These are phyloP conservation scores for Starmerella potacharoeniae DNA, from an alignment of 805 yeast species.

Conservation along the genomic window DNA sequence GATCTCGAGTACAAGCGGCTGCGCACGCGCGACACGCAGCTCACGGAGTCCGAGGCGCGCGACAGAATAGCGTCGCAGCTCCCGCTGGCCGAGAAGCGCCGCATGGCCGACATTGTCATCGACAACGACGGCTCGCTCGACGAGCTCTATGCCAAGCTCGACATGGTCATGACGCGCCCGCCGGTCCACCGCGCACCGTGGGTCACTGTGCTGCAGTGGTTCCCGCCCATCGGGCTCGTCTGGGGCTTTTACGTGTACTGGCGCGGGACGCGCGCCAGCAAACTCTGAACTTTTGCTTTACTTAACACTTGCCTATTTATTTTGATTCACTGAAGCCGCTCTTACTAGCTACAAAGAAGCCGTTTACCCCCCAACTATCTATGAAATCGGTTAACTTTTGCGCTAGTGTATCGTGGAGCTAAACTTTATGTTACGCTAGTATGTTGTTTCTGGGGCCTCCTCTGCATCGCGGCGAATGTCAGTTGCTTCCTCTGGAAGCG, in stretches of 20 bases:
- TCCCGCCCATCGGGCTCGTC: conserved; percentile 29
- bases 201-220: conserved; percentile 26
- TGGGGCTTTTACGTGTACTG: conserved; percentile 15
- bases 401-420: too few species aligned
- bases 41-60: conserved; percentile 53
- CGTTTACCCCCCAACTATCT: too few species aligned
- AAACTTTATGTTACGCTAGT: too few species aligned
- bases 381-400: too few species aligned
- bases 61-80: conserved; percentile 70
- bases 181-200: conserved; percentile 31
- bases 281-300: not conserved
- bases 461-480: too few species aligned
- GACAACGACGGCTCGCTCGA: conserved; percentile 45
- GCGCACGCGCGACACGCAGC: conserved; percentile 51
- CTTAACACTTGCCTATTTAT: not conserved
- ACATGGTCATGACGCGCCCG: conserved; percentile 27
- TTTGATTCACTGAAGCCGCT: not conserved
- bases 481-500: too few species aligned
- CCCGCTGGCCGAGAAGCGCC: conserved; percentile 46
- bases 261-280: not conserved
- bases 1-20: conserved; percentile 55
- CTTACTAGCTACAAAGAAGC: too few species aligned
- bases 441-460: too few species aligned
- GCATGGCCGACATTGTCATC: conserved; percentile 51
- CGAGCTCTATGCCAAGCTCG: conserved; percentile 36